Conservation (phyloP, 208 protist species). For the Leishmania amazonensis region DNA sequence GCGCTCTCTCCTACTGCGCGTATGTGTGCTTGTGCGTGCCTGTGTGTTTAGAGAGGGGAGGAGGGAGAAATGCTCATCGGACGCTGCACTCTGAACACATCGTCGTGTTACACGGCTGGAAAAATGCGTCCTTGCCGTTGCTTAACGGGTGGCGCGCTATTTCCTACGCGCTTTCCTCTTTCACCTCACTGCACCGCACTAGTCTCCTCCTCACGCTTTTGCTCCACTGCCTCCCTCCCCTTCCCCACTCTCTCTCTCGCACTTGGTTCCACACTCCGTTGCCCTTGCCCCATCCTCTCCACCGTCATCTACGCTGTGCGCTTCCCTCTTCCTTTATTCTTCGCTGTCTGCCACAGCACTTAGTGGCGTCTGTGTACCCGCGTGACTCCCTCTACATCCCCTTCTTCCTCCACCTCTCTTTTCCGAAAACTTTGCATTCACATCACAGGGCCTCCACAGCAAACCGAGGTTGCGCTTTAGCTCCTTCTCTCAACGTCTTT, state of each 20-base stretch:
- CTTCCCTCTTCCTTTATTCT: not conserved
- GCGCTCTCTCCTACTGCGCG: not conserved
- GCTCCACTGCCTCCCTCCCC: not conserved
- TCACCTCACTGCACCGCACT: too few species aligned
- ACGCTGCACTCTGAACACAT: not conserved
- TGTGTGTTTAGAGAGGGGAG: not conserved
- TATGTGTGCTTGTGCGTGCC: not conserved
- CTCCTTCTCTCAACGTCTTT: not conserved
- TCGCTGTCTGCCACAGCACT: not conserved
- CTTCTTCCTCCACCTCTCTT: not conserved
- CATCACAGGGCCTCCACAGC: not conserved
- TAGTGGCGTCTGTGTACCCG: not conserved
- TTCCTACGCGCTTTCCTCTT: not conserved
- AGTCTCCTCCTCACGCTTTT: not conserved
- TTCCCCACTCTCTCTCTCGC: constrained; percentile 16
- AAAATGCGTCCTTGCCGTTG: not conserved
- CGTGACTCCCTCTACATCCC: not conserved
- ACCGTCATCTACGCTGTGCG: too few species aligned
- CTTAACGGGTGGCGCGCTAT: not conserved
- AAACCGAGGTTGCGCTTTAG: not conserved
- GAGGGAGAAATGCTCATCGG: not conserved
- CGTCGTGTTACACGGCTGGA: not conserved
- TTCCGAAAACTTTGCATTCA: not conserved
- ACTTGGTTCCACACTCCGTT: not conserved
- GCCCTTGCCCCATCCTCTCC: not conserved